Percentiles rank a stretch among this genome's conserved stretches.
phyloP scores from a whole-genome alignment of 2,329 filamentous ascomycete genomes.

The Aspergillus aculeatinus region DNA sequence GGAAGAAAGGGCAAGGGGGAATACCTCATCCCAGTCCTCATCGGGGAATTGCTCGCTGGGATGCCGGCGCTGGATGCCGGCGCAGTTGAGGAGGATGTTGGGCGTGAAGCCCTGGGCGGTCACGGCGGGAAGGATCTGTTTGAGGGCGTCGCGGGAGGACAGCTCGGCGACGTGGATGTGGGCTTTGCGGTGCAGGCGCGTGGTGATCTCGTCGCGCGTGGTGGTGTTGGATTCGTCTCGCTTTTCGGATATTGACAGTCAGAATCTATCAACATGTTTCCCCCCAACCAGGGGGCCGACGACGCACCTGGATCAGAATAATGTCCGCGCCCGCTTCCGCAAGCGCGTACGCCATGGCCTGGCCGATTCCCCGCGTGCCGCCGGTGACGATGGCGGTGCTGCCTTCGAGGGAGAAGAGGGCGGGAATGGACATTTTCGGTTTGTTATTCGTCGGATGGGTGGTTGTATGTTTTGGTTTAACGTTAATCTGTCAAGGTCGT shows the following conservation, averaged over 20 bases:
- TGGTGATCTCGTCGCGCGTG: slow-evolving; percentile 44
- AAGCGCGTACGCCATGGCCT: slow-evolving; percentile 48
- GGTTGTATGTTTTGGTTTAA: too few species aligned
- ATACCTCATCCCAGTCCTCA: slow-evolving; percentile 69
- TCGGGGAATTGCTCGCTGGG: slow-evolving; percentile 73
- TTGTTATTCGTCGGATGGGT: not conserved
- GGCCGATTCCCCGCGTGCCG: slow-evolving; percentile 50
- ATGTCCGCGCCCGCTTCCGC: slow-evolving; percentile 51
- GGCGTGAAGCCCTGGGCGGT: slow-evolving; percentile 55
- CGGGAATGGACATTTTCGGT: slow-evolving; percentile 29
- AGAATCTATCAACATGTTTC: too few species aligned
- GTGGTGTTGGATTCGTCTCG: slow-evolving; percentile 52
- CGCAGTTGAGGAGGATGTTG: slow-evolving; percentile 80
- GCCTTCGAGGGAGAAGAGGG: slow-evolving; percentile 42
- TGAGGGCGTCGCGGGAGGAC: slow-evolving; percentile 42
- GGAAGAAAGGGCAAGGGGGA: too few species aligned
- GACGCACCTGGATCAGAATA: slow-evolving; percentile 40
- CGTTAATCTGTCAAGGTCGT: too few species aligned
- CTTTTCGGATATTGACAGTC: slow-evolving; percentile 30
- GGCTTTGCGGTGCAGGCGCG: slow-evolving; percentile 40
- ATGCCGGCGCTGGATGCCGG: slow-evolving; percentile 79
- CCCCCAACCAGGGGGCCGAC: too few species aligned
- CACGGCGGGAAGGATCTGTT: slow-evolving; percentile 41
- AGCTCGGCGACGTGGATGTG: slow-evolving; percentile 47
- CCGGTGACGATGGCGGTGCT: slow-evolving; percentile 49